Evolutionary conservation across 257 asterid species (phyloP), one percentile per base, ranked within the genome.

Genomic region (Scutellaria galericulata): DNA sequence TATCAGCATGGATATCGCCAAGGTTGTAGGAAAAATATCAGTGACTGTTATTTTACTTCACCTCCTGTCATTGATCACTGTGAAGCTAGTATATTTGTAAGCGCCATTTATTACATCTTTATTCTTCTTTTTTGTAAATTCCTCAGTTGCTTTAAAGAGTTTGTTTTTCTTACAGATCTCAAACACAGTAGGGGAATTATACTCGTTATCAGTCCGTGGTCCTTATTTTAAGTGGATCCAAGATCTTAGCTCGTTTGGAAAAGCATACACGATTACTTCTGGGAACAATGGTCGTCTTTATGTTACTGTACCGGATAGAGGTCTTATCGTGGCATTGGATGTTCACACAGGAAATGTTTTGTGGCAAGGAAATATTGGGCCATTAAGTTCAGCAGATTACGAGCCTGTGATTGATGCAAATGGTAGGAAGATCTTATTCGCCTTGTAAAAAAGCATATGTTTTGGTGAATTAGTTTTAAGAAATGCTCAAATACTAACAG

Each of bases 41-140:
- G 91, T 0, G 91, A 78, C 0, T 95, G 98, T 82, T 88, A 86
- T 80, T 92, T 91, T 66, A 76, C 85, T 59, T 87, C 98, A 10
- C 73, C 13, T 1, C 98, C 99, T 11, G 88, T 87, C 66, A 84
- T 92, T 61, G 98, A 92, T 87, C 97, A 95, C 18, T 95, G 99
- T 78, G 99, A 95, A 83, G 93, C 97, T 68, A 88, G 89, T 73
- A 78, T 91, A 56, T 94, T 86, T 57, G 99, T 94, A 80, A 80
- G 89, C n/a, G 64, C 61, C 57, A 8, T 7, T 15, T 10, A 27
- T 62, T 27, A 48, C 5, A 13, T 59, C 7, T 74, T 44, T 11
- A 14, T 52, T 5, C 22, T 11, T 71, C 14, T 55, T 68, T 22
- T 40, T 53, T 62, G 41, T 9, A 53, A 14, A 31, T 9, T 47